A percentile compares a stretch with the other conserved stretches of the same genome.
Evolutionary conservation across 495 filamentous ascomycete genomes (phyloP).

Genomic region (Neurospora terricola): DNA sequence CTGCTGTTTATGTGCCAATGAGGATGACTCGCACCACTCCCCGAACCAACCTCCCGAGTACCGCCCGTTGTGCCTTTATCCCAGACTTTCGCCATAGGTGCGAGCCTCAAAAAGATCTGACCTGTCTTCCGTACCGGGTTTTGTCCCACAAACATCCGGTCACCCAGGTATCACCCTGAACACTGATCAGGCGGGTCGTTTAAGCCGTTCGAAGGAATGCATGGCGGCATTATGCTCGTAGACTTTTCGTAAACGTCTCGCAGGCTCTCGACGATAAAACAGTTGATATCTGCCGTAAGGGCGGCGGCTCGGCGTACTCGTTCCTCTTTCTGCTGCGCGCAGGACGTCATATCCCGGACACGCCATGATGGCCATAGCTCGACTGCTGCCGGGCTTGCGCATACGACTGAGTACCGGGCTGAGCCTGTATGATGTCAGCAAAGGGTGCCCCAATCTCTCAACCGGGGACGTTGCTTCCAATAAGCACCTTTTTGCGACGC

Average conservation of each 20-base stretch:
- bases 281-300: neutral
- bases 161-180: slow-evolving; percentile 31
- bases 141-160: neutral
- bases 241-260: neutral
- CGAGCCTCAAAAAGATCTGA: slow-evolving; percentile 3
- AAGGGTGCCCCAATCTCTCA: slow-evolving; percentile 13
- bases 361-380: slow-evolving; percentile 28
- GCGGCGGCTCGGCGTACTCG: slow-evolving; percentile 3
- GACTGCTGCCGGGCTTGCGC: slow-evolving; percentile 27
- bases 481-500: slow-evolving; percentile 47
- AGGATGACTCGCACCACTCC: neutral
- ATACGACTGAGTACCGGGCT: slow-evolving; percentile 17
- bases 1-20: neutral
- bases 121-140: slow-evolving; percentile 6
- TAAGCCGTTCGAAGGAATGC: neutral
- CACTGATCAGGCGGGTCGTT: slow-evolving; percentile 15
- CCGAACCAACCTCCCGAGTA: neutral
- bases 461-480: slow-evolving; percentile 14
- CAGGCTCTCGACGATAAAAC: neutral
- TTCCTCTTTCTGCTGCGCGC: neutral
- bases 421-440: slow-evolving; percentile 20
- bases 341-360: slow-evolving; percentile 21
- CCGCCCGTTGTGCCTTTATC: neutral
- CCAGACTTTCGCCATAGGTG: neutral
- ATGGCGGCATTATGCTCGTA: neutral